Evolutionary conservation across 371 early-diverging fungal species (phyloP), one percentile per base, ranked within the genome.

Genomic region (Mucor sp.): DNA sequence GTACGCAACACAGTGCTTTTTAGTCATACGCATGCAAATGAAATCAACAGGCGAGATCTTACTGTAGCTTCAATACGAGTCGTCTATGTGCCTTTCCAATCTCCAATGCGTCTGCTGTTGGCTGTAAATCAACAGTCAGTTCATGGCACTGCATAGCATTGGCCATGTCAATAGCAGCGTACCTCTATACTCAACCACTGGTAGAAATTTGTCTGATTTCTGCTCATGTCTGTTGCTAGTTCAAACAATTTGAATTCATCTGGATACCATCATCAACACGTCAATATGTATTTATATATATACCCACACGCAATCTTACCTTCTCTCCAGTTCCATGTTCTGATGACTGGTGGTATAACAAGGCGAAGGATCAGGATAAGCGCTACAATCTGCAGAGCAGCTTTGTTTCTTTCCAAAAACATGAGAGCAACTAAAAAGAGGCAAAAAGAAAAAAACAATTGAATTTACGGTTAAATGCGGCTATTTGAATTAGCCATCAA

Each of bases 241-340:
- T 71, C 71, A 67, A 71, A 59, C 9, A 71, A 7, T 8, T 56
- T 35, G 2, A 59, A 59, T 28, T 71, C 67, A 60, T 63, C 71
- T 69, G 32, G 11, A 27, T 3, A 47, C 25, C 3, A 21, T n/a
- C n/a, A 8, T 8, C 23, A 23, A 50, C 50, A 50, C 50, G 50
- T 50, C 23, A 50, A 21, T 47, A 21, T n/a, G n/a, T n/a, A n/a
- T n/a, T n/a, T n/a, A n/a, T n/a, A n/a, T 14, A 43, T 7, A 43
- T 15, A 43, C 12, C 17, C 4, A 19, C 8, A 44, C 5, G 5
- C 5, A 17, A 6, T 4, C 27, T 9, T 48, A 69, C 69, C 65
- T 41, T 71, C 56, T 67, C 60, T 17, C 71, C 71, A 71, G 39
- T 61, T 58, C 68, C 67, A 67, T 21, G 71, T 41, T 60, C 37